Conservation (phyloP, 1,139 yeast species). For the Blastobotrys malaysiensis region DNA sequence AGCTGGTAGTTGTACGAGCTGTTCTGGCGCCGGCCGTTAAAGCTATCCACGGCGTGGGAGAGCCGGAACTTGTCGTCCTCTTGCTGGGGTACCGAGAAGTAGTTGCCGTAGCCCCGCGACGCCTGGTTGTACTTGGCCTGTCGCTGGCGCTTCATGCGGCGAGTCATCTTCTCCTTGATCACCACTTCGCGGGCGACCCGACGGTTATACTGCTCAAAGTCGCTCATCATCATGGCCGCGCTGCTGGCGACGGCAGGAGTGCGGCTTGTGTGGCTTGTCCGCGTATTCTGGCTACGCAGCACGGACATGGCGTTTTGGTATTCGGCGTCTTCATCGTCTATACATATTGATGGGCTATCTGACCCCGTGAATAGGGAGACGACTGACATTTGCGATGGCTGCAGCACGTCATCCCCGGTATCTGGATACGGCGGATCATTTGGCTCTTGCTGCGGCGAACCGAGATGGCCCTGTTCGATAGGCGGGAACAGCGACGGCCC, state of each 20-base stretch:
- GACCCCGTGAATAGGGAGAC: slow-evolving; percentile 23
- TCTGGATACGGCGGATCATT: slow-evolving; percentile 2
- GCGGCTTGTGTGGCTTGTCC: slow-evolving; percentile 5
- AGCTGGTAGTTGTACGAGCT: slow-evolving; percentile 25
- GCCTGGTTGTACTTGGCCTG: slow-evolving; percentile 14
- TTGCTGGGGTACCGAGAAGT: slow-evolving; percentile 20
- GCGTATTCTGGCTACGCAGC: slow-evolving; percentile 11
- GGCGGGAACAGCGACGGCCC: neutral
- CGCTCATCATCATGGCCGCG: slow-evolving; percentile 22
- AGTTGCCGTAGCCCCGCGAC: slow-evolving; percentile 25
- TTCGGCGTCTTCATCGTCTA: slow-evolving; percentile 31
- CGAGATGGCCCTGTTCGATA: neutral
- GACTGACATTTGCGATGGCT: neutral
- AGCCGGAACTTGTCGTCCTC: slow-evolving; percentile 18
- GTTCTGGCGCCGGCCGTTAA: slow-evolving; percentile 28
- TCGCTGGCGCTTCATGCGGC: slow-evolving; percentile 19
- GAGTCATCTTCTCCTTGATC: slow-evolving; percentile 25
- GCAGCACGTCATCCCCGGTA: slow-evolving; percentile 5
- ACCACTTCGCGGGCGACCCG: slow-evolving; percentile 35
- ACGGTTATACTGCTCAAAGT: slow-evolving; percentile 38
- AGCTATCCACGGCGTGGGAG: slow-evolving; percentile 27
- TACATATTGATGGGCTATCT: slow-evolving; percentile 27
- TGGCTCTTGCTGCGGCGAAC: neutral
- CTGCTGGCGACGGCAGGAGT: neutral
- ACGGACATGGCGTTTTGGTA: slow-evolving; percentile 24